Percentiles rank a stretch among this genome's conserved stretches.
Conservation (phyloP, 257 asterid species). For the Rhazya stricta region DNA sequence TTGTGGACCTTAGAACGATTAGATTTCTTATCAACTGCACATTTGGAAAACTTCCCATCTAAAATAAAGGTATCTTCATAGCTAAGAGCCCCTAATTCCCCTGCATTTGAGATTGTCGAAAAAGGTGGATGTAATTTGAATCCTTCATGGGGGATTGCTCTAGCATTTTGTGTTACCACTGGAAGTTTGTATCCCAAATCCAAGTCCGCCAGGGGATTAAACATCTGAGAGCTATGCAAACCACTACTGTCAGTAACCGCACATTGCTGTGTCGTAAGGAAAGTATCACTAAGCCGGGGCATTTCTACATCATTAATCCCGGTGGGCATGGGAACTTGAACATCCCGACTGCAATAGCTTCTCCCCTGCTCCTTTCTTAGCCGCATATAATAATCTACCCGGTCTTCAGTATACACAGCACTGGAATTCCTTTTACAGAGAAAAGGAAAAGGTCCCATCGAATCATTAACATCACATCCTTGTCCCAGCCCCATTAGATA, state of each 20-base stretch:
- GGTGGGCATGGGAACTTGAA: slow-evolving; percentile 14
- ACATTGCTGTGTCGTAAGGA: background rate
- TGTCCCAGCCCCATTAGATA: slow-evolving; percentile 1
- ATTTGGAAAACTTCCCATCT: slow-evolving; percentile 20
- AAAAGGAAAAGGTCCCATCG: slow-evolving; percentile 17
- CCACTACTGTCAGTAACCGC: slow-evolving; percentile 10
- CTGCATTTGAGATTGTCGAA: slow-evolving; percentile 13
- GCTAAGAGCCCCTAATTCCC: slow-evolving; percentile 2
- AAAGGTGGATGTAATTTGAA: slow-evolving; percentile 1
- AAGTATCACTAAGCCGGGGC: slow-evolving; percentile 11
- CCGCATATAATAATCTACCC: slow-evolving; percentile 5
- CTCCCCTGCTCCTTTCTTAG: slow-evolving; percentile 12
- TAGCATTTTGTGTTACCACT: slow-evolving; percentile 5
- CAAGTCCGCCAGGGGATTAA: slow-evolving; percentile 11
- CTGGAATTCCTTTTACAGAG: background rate
- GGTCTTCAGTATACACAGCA: background rate
- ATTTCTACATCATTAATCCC: slow-evolving; percentile 10
- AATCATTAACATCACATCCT: slow-evolving; percentile 11
- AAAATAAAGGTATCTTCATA: slow-evolving; percentile 19
- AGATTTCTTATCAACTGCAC: slow-evolving; percentile 20
- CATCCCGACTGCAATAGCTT: slow-evolving; percentile 1
- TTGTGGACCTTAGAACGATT: slow-evolving; percentile 19
- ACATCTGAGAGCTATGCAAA: slow-evolving; percentile 19
- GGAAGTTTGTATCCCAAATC: slow-evolving; percentile 13
- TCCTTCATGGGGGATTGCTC: slow-evolving; percentile 10